A percentile compares a stretch with the other conserved stretches of the same genome.
Evolutionary conservation across 371 early-diverging fungal species (phyloP).

Genomic region (Mortierella sp.): DNA sequence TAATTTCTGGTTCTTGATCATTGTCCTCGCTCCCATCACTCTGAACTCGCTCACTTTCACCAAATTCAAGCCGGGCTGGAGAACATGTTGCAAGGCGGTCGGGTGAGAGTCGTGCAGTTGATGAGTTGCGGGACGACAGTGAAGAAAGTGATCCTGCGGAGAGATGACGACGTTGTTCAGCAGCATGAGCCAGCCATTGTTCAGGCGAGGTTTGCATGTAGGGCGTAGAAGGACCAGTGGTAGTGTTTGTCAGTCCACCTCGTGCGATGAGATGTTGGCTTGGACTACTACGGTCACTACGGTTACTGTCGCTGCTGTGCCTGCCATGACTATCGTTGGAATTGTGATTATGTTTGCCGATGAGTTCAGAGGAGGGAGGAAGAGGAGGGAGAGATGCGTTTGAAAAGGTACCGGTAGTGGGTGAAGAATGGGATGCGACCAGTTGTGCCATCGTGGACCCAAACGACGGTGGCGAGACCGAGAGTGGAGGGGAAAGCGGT

Average conservation of each 20-base stretch:
- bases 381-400: constrained; percentile 17
- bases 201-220: constrained; percentile 37
- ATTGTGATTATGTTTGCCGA: too few species aligned
- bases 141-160: constrained; percentile 34
- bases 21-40: constrained; percentile 12
- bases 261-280: background rate
- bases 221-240: constrained; percentile 5
- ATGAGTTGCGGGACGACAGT: constrained; percentile 9
- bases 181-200: constrained; percentile 40
- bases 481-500: constrained; percentile 47
- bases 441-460: constrained; percentile 8
- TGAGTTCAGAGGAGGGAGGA: constrained; percentile 16
- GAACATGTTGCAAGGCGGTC: constrained; percentile 13
- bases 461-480: constrained; percentile 29
- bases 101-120: constrained; percentile 5
- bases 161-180: constrained; percentile 40
- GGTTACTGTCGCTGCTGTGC: constrained; percentile 2
- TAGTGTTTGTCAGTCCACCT: background rate
- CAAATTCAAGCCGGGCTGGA: constrained; percentile 18
- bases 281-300: background rate
- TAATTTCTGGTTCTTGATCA: constrained; percentile 26
- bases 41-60: constrained; percentile 31
- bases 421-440: background rate
- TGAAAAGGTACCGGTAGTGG: background rate
- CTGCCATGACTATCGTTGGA: too few species aligned